Evolutionary conservation across 1,139 yeast species (phyloP).

Genomic region (Geotrichum restrictum): DNA sequence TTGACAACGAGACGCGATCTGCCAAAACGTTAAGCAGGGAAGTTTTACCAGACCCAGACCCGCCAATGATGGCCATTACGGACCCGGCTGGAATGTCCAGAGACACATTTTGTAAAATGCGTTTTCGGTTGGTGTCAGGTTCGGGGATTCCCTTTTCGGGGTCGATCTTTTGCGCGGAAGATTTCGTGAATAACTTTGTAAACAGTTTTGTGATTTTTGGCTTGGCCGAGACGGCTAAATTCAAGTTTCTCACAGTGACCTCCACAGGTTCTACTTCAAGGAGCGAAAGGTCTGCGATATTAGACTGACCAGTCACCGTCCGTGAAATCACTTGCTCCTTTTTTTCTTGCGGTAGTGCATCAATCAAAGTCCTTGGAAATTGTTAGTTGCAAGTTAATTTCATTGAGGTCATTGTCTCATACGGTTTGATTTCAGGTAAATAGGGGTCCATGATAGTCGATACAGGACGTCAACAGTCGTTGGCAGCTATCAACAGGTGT

Average conservation of each 20-base stretch:
- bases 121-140: slow-evolving; percentile 2
- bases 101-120: slow-evolving; percentile 42
- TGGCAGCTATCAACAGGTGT: background rate
- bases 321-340: background rate
- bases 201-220: slow-evolving; percentile 5
- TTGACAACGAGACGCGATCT: slow-evolving; percentile 47
- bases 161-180: background rate
- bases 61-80: slow-evolving; percentile 72
- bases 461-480: background rate
- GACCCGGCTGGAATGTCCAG: slow-evolving; percentile 53
- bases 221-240: slow-evolving; percentile 4
- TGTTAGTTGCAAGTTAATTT: background rate
- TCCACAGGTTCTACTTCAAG: slow-evolving; percentile 14
- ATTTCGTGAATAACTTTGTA: background rate
- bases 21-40: slow-evolving; percentile 72
- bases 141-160: background rate
- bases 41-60: slow-evolving; percentile 86
- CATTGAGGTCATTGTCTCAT: background rate
- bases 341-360: background rate
- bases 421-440: background rate
- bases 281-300: slow-evolving; percentile 9
- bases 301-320: background rate
- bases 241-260: slow-evolving; percentile 17
- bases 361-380: background rate
- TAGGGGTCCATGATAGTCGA: background rate